Conservation (phyloP, 2,329 filamentous ascomycete genomes). For the Aspergillus sp. region DNA sequence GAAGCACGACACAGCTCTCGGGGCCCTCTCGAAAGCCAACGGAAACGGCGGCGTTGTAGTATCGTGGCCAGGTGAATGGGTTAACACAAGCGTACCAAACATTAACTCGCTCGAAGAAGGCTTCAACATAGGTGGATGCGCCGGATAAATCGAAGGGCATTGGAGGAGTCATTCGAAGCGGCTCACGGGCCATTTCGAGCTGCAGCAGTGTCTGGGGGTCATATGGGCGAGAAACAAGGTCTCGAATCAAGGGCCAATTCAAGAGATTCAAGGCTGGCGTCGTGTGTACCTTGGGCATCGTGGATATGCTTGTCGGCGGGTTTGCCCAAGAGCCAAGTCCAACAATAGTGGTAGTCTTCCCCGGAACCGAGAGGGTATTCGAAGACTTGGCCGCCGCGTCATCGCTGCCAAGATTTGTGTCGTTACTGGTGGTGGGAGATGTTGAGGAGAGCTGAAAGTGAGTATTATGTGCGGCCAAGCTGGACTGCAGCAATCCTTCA, state of each 20-base stretch:
- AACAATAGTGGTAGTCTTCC: conserved; percentile 60
- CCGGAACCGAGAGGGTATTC: conserved; percentile 18
- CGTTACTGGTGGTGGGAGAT: conserved; percentile 68
- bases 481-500: conserved; percentile 77
- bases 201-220: conserved; percentile 82
- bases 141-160: conserved; percentile 74
- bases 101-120: conserved; percentile 81
- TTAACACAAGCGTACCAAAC: conserved; percentile 87
- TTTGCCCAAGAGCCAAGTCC: conserved; percentile 75
- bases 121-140: conserved; percentile 73
- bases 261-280: conserved; percentile 71
- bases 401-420: conserved; percentile 64
- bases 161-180: conserved; percentile 63
- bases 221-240: conserved; percentile 76
- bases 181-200: conserved; percentile 77
- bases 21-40: conserved; percentile 78
- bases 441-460: conserved; percentile 56
- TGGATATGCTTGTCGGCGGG: conserved; percentile 70
- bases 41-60: conserved; percentile 75
- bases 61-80: conserved; percentile 76
- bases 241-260: conserved; percentile 77
- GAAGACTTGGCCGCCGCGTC: conserved; percentile 50
- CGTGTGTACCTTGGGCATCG: conserved; percentile 83
- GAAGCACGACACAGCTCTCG: conserved; percentile 79
- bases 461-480: conserved; percentile 50